Conservation (phyloP, 306 rosid genomes). For the Dryas octopetala region DNA sequence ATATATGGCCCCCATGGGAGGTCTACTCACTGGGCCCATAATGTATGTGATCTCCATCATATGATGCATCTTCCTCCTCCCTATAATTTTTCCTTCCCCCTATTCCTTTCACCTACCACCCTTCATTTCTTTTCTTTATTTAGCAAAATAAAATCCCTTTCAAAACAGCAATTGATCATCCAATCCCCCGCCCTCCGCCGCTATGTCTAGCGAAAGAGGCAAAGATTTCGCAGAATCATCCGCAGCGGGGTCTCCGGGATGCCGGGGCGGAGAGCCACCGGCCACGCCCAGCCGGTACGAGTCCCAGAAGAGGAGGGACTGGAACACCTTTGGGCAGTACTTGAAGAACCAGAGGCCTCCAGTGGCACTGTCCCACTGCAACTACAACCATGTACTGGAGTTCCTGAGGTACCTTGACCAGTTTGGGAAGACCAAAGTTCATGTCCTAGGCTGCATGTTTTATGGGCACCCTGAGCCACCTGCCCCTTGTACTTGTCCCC, state of each 20-base stretch:
- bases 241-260: background rate
- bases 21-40: conserved; percentile 78
- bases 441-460: conserved; percentile 83
- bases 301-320: conserved; percentile 90
- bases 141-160: conserved; percentile 6
- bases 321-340: conserved; percentile 98
- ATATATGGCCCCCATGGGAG: conserved; percentile 62
- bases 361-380: conserved; percentile 79
- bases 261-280: conserved; percentile 15
- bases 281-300: conserved; percentile 83
- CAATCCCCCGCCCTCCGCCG: conserved; percentile 16
- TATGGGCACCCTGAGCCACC: conserved; percentile 97
- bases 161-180: background rate
- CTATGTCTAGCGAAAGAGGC: conserved; percentile 54
- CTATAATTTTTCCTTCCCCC: conserved; percentile 25
- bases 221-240: conserved; percentile 58
- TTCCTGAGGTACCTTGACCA: conserved; percentile 86
- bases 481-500: conserved; percentile 89
- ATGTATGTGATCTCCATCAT: conserved; percentile 52
- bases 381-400: conserved; percentile 78
- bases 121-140: conserved; percentile 33
- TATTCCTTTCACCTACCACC: conserved; percentile 69
- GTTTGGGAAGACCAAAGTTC: conserved; percentile 97
- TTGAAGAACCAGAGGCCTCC: conserved; percentile 83
- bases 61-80: conserved; percentile 23